phyloP scores from a whole-genome alignment of 179 eudicot species.

The Silene vulgaris region DNA sequence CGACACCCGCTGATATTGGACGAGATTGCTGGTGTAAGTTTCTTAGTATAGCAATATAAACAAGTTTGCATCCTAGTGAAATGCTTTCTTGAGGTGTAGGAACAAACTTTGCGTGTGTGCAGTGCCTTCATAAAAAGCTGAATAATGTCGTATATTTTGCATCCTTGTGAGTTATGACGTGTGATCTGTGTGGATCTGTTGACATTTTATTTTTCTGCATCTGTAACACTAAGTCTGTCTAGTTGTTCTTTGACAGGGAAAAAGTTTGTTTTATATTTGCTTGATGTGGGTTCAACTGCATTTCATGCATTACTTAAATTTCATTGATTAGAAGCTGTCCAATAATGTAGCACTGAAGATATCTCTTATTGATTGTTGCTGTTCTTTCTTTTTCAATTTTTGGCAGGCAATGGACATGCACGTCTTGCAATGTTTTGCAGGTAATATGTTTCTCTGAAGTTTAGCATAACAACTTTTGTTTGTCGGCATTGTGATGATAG shows the following conservation, averaged over 20 bases:
- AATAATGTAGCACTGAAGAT: slow-evolving; percentile 1
- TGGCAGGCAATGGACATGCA: slow-evolving; percentile 76
- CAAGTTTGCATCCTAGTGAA: not conserved
- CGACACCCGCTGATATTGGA: too few relatives aligned
- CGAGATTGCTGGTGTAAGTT: too few relatives aligned
- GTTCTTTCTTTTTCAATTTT: slow-evolving; percentile 18
- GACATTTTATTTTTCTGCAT: not conserved
- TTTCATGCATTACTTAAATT: not conserved
- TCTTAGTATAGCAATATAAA: not conserved
- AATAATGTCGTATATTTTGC: not conserved
- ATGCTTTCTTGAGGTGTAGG: not conserved
- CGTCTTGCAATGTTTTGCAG: slow-evolving; percentile 74
- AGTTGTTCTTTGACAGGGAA: not conserved
- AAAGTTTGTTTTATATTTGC: not conserved
- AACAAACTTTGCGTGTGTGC: not conserved
- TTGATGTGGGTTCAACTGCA: not conserved
- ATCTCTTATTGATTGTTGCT: slow-evolving; percentile 18
- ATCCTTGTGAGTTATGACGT: not conserved
- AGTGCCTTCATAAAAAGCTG: not conserved
- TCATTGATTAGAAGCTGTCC: not conserved
- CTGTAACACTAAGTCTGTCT: not conserved
- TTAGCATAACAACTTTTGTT: not conserved
- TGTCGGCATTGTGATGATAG: not conserved
- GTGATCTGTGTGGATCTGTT: not conserved
- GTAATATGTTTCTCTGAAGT: slow-evolving; percentile 36